Conservation (phyloP, 2,329 filamentous ascomycete species). For the Immersiporthe knoxdaviesiana region DNA sequence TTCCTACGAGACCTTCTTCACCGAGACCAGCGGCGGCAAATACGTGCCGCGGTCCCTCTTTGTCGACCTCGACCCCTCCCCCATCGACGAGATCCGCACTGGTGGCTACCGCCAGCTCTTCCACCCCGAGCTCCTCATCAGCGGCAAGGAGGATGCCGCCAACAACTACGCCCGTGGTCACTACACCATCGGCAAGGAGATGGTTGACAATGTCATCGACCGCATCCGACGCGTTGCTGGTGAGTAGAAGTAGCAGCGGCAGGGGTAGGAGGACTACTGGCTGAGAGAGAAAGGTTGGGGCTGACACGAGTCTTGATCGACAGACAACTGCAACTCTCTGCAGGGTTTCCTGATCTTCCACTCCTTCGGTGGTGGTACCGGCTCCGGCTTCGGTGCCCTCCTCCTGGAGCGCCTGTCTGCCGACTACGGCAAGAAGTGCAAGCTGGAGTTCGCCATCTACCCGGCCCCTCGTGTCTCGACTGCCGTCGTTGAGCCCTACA, state of each 20-base stretch:
- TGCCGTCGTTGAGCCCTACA: slow-evolving; percentile 74
- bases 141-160: slow-evolving; percentile 76
- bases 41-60: slow-evolving; percentile 74
- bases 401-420: slow-evolving; percentile 73
- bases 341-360: slow-evolving; percentile 77
- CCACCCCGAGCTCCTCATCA: slow-evolving; percentile 73
- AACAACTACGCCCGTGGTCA: slow-evolving; percentile 79
- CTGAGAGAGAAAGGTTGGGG: not conserved
- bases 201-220: slow-evolving; percentile 72
- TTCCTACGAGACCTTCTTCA: slow-evolving; percentile 75
- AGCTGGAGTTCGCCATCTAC: slow-evolving; percentile 76
- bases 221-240: slow-evolving; percentile 70
- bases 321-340: slow-evolving; percentile 73
- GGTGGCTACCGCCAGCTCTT: slow-evolving; percentile 70
- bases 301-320: slow-evolving; percentile 30
- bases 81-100: slow-evolving; percentile 74
- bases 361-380: slow-evolving; percentile 74
- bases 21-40: slow-evolving; percentile 71
- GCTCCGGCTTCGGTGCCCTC: slow-evolving; percentile 73
- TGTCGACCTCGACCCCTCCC: slow-evolving; percentile 72
- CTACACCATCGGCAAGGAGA: slow-evolving; percentile 78
- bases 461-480: slow-evolving; percentile 71
- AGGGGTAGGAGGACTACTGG: not conserved
- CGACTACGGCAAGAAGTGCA: slow-evolving; percentile 77
- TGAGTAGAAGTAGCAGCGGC: slow-evolving; percentile 44